A percentile compares a stretch with the other conserved stretches of the same genome.
These are phyloP conservation scores for Nicotiana tomentosiformis DNA, from an alignment of 257 asterid species.

Conservation along the genomic window DNA sequence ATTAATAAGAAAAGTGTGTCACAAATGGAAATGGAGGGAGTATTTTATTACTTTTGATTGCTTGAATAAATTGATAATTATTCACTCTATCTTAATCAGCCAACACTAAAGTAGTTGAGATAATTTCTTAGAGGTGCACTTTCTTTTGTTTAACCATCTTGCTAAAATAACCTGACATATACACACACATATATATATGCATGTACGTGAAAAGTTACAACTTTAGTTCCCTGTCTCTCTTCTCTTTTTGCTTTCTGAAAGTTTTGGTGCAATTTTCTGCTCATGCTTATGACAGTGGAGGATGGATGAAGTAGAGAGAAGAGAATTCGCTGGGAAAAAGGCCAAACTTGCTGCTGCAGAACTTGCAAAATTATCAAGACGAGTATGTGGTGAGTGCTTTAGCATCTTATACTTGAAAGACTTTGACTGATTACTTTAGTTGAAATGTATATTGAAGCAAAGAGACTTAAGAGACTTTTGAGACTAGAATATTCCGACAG, in stretches of 20 bases:
- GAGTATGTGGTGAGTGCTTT: slow-evolving; percentile 82
- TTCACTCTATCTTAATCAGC: neutral
- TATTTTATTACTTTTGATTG: neutral
- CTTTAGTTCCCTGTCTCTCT: neutral
- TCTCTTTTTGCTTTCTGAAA: slow-evolving; percentile 8
- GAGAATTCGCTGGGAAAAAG: slow-evolving; percentile 93
- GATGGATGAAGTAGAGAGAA: slow-evolving; percentile 71
- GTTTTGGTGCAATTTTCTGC: slow-evolving; percentile 13
- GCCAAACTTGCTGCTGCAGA: slow-evolving; percentile 99
- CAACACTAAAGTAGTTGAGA: neutral
- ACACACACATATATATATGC: too few species aligned
- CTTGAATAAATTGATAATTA: neutral
- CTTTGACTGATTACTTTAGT: neutral
- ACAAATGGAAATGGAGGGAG: too few species aligned
- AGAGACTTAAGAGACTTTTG: neutral
- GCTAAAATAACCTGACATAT: neutral
- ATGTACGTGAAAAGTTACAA: neutral
- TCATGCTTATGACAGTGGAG: slow-evolving; percentile 58
- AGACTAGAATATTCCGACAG: neutral
- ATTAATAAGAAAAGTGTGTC: too few species aligned
- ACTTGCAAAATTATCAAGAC: slow-evolving; percentile 91
- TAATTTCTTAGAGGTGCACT: neutral
- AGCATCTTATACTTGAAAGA: slow-evolving; percentile 8
- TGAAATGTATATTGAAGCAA: neutral
- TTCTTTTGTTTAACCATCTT: neutral